A percentile compares a stretch with the other conserved stretches of the same genome.
Evolutionary conservation across 108 stramenopile species (phyloP).

Genomic region (Mayamaea pseudoterrestris): DNA sequence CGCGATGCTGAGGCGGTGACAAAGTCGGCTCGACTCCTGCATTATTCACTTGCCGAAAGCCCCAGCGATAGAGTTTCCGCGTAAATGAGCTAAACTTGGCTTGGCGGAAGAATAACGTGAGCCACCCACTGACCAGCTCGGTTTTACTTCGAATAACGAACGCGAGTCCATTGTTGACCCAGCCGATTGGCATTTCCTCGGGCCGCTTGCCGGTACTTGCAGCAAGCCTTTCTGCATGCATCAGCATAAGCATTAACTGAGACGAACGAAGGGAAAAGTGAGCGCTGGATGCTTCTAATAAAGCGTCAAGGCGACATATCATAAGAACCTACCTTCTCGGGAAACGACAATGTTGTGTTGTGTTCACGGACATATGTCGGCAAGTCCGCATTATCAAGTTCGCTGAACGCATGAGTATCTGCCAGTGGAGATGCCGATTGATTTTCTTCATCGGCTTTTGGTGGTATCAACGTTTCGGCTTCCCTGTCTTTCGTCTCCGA

Average conservation of each 20-base stretch:
- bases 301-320: neutral
- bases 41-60: constrained; percentile 14
- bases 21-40: neutral
- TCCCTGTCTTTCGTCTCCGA: too few relatives aligned
- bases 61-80: constrained; percentile 70
- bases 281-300: too few relatives aligned
- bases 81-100: constrained; percentile 72
- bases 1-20: too few relatives aligned
- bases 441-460: too few relatives aligned
- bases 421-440: too few relatives aligned
- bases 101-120: constrained; percentile 73
- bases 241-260: neutral
- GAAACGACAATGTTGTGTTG: constrained; percentile 3
- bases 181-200: neutral
- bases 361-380: constrained; percentile 2
- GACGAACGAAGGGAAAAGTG: too few relatives aligned
- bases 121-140: neutral
- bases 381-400: too few relatives aligned
- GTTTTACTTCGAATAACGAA: neutral
- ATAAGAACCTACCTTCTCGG: constrained; percentile 5
- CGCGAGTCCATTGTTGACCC: neutral
- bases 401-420: too few relatives aligned
- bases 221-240: neutral
- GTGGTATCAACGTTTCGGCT: too few relatives aligned
- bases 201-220: neutral